Evolutionary conservation across 2,329 filamentous ascomycete species (phyloP), one percentile per base, ranked within the genome.

Genomic region (Phoma sp.): DNA sequence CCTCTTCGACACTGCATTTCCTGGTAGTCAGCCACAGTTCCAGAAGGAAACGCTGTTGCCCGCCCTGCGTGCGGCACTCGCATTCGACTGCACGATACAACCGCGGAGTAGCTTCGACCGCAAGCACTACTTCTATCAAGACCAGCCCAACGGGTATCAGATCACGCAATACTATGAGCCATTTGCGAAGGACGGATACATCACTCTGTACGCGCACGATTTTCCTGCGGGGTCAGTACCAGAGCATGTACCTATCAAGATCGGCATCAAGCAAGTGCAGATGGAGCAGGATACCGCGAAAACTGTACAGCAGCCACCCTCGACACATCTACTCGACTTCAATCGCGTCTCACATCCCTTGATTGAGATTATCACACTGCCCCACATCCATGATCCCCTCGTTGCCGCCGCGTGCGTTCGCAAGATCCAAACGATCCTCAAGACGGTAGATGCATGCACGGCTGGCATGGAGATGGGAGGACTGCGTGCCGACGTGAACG

Each of bases 71-170:
- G 93, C 93, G 14, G 93, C 95, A 0, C 78, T 97, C 44, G 91
- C 92, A 0, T 80, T 99, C 39, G 85, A 88, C 53, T 98, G 95
- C 75, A 78, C 86, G 1, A 83, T 98, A 47, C 89, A 96, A 70
- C 80, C 77, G 1, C 82, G 85, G 64, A 96, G 92, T 74, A 86
- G 85, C 48, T 99, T 97, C 77, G 95, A 99, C 75, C 84, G 95
- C 60, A 99, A 99, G 74, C 95, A 99, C 75, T 99, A 99, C 77
- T 98, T 99, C 76, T 96, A 97, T 80, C 96, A 95, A 85, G 95
- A 99, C 74, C 95, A 99, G 75, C 95, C 95, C 0, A 85, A 91
- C 0, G 95, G 95, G 0, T 99, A 99, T 75, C 95, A 99, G 75
- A 96, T 99, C 59, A 99, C 95, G 1, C 95, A 99, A 71, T 98